Evolutionary conservation across 2,329 filamentous ascomycete genomes (phyloP).

Genomic region (Podosphaera aphanis): DNA sequence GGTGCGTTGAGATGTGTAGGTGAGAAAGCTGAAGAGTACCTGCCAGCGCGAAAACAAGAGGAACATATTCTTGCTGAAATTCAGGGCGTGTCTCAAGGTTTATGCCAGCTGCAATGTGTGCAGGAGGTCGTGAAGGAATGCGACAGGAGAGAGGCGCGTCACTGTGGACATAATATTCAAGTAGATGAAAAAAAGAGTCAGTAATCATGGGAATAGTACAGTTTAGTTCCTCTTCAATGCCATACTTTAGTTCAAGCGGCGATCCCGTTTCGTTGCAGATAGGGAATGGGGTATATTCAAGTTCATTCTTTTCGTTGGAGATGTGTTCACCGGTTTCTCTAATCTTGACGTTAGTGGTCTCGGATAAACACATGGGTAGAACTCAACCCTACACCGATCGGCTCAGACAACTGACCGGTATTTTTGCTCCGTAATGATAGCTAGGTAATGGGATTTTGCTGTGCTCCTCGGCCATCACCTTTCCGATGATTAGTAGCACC

Average conservation of each 20-base stretch:
- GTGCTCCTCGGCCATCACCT: slow-evolving; percentile 7
- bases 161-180: slow-evolving; percentile 95
- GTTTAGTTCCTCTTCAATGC: slow-evolving; percentile 55
- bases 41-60: slow-evolving; percentile 68
- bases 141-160: slow-evolving; percentile 85
- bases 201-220: slow-evolving; percentile 58
- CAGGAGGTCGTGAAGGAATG: slow-evolving; percentile 51
- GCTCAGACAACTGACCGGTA: slow-evolving; percentile 51
- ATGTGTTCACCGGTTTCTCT: slow-evolving; percentile 83
- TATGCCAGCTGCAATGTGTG: slow-evolving; percentile 22
- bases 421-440: slow-evolving; percentile 41
- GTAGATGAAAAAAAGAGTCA: slow-evolving; percentile 65
- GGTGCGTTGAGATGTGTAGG: slow-evolving; percentile 67
- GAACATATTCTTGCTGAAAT: slow-evolving; percentile 41
- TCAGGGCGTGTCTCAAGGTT: slow-evolving; percentile 14
- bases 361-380: not conserved
- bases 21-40: slow-evolving; percentile 76
- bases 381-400: slow-evolving; percentile 38
- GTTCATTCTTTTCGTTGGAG: slow-evolving; percentile 53
- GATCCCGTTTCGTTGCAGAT: slow-evolving; percentile 68
- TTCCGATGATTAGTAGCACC: not conserved
- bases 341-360: not conserved
- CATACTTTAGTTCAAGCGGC: slow-evolving; percentile 70
- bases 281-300: slow-evolving; percentile 82
- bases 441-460: slow-evolving; percentile 23